phyloP scores from a whole-genome alignment of 2,329 filamentous ascomycete species.

The Cladosporium sphaerospermum region DNA sequence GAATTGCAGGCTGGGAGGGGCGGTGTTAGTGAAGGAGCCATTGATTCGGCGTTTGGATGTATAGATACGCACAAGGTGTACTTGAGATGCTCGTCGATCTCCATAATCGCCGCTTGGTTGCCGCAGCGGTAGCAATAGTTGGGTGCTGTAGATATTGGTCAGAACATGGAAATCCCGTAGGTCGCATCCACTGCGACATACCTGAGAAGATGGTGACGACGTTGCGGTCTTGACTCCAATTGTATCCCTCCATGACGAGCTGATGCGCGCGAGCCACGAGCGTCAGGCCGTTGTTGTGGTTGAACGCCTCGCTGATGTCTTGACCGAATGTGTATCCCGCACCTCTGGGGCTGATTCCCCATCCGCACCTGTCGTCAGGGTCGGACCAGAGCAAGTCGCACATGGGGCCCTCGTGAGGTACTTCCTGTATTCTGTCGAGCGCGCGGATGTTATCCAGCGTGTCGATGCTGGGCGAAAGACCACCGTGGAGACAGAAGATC shows the following conservation, averaged over 20 bases:
- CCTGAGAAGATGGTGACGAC: conserved; percentile 98
- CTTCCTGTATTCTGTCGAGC: conserved; percentile 94
- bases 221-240: conserved; percentile 97
- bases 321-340: conserved; percentile 68
- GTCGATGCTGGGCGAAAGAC: conserved; percentile 91
- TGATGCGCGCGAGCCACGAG: conserved; percentile 95
- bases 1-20: conserved; percentile 81
- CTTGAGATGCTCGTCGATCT: conserved; percentile 98
- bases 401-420: conserved; percentile 96
- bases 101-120: conserved; percentile 99
- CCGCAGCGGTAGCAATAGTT: conserved; percentile 97
- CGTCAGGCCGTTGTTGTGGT: conserved; percentile 96
- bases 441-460: conserved; percentile 93
- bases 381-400: conserved; percentile 98
- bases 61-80: conserved; percentile 86
- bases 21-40: conserved; percentile 20
- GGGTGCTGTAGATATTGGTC: conserved; percentile 37
- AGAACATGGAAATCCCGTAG: conserved; percentile 17
- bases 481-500: conserved; percentile 97
- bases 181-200: conserved; percentile 34
- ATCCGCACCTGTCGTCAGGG: conserved; percentile 80
- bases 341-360: conserved; percentile 60
- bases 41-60: not conserved
- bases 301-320: conserved; percentile 97
- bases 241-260: conserved; percentile 98